A percentile compares a stretch with the other conserved stretches of the same genome.
Conservation (phyloP, 192 early-diverging fungal genomes). For the Entomortierella beljakovae region DNA sequence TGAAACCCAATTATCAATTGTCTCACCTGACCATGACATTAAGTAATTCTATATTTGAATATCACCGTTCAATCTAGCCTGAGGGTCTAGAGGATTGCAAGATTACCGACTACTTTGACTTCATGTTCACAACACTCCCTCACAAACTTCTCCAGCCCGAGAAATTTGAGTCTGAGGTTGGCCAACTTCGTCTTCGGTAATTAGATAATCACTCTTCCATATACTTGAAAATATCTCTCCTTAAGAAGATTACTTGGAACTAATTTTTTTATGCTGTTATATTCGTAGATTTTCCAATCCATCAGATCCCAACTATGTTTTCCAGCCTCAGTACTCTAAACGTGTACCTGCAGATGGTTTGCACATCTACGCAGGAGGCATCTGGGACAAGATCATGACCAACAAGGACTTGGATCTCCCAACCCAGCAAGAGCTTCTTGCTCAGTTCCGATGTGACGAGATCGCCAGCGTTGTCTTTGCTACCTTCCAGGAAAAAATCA, state of each 20-base stretch:
- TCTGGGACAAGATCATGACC: conserved; percentile 97
- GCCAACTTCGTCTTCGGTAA: conserved; percentile 74
- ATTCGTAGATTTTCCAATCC: conserved; percentile 75
- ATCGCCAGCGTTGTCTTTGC: conserved; percentile 84
- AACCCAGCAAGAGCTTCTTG: conserved; percentile 97
- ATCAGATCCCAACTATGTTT: conserved; percentile 79
- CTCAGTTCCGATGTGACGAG: conserved; percentile 99
- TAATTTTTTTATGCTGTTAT: background rate
- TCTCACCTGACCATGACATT: background rate
- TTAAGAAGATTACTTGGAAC: background rate
- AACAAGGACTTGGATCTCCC: conserved; percentile 98
- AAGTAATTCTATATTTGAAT: background rate
- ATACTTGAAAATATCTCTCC: background rate
- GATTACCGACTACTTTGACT: conserved; percentile 92
- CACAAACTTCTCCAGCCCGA: conserved; percentile 90
- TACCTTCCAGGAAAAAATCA: conserved; percentile 74
- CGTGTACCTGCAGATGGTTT: conserved; percentile 97
- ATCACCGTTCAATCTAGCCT: conserved; percentile 63
- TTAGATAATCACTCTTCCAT: background rate
- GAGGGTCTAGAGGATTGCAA: conserved; percentile 79
- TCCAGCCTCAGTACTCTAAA: conserved; percentile 87
- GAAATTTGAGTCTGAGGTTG: conserved; percentile 82
- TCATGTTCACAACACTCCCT: conserved; percentile 88
- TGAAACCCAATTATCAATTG: background rate
- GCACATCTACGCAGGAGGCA: conserved; percentile 87